Conservation (phyloP, 768 basidiomycete genomes). For the Pleurotus djamor region DNA sequence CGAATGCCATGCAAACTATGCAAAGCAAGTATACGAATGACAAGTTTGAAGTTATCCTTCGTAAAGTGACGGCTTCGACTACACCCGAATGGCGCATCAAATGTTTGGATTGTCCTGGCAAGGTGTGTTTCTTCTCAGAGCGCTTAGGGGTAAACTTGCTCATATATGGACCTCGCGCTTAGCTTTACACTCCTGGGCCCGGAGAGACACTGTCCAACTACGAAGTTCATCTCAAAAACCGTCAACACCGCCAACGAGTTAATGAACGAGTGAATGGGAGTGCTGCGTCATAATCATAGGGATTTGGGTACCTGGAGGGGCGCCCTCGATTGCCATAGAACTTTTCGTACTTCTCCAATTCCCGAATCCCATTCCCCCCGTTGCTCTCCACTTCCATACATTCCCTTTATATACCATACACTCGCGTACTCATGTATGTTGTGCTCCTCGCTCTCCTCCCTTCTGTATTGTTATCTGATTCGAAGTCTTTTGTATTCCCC, state of each 20-base stretch:
- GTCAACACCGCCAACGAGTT: constrained; percentile 75
- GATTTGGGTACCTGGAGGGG: background rate
- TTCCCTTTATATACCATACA: constrained; percentile 4
- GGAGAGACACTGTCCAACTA: constrained; percentile 87
- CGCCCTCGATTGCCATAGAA: constrained; percentile 1
- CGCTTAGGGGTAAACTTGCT: constrained; percentile 7
- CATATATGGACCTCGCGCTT: constrained; percentile 6
- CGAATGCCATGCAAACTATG: constrained; percentile 63
- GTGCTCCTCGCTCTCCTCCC: constrained; percentile 17
- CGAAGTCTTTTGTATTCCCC: constrained; percentile 14
- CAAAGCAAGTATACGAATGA: constrained; percentile 78
- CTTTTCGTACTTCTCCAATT: constrained; percentile 3
- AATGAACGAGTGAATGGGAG: constrained; percentile 46
- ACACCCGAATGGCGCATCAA: constrained; percentile 87
- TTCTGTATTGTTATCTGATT: constrained; percentile 34
- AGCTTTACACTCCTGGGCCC: constrained; percentile 92
- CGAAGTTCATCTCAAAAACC: constrained; percentile 89
- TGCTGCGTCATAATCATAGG: constrained; percentile 16
- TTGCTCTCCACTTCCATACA: constrained; percentile 7
- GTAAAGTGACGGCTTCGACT: constrained; percentile 52
- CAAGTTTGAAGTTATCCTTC: constrained; percentile 73
- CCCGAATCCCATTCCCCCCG: constrained; percentile 9
- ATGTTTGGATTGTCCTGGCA: constrained; percentile 91
- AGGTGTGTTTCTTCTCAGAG: constrained; percentile 47
- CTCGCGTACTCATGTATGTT: background rate